Percentiles rank a stretch among this genome's conserved stretches.
These are phyloP conservation scores for Secale cereale DNA, from an alignment of 176 grass and related monocot genomes.

Conservation along the genomic window DNA sequence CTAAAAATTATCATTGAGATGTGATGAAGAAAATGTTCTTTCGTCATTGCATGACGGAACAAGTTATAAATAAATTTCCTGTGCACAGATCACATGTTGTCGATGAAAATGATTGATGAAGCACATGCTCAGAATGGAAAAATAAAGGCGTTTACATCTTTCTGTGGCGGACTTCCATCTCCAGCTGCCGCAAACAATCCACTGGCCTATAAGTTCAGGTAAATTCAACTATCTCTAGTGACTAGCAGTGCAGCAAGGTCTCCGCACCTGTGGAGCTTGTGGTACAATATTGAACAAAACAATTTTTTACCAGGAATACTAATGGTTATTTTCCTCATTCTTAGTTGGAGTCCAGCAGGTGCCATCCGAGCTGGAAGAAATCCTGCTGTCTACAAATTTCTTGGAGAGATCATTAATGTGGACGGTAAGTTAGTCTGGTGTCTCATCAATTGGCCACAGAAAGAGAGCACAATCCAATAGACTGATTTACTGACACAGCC, in stretches of 20 bases:
- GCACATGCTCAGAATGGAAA: conserved; percentile 65
- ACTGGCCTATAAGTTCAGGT: conserved; percentile 96
- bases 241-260: neutral
- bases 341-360: conserved; percentile 92
- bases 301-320: neutral
- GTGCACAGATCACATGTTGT: conserved; percentile 90
- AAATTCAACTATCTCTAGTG: neutral
- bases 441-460: neutral
- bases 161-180: conserved; percentile 93
- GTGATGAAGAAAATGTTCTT: neutral
- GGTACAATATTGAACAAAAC: neutral
- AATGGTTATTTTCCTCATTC: neutral
- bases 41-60: neutral
- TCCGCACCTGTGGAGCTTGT: neutral
- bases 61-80: conserved; percentile 1
- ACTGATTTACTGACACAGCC: neutral
- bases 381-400: conserved; percentile 79
- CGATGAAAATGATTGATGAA: conserved; percentile 98
- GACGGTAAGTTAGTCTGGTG: conserved; percentile 53
- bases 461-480: neutral
- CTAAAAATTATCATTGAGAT: neutral
- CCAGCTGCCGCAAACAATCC: conserved; percentile 93
- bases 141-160: conserved; percentile 89
- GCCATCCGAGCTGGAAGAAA: conserved; percentile 71
- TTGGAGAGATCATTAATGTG: conserved; percentile 61